Conservation (phyloP, 441 rosid species). For the Euphorbia corollata region DNA sequence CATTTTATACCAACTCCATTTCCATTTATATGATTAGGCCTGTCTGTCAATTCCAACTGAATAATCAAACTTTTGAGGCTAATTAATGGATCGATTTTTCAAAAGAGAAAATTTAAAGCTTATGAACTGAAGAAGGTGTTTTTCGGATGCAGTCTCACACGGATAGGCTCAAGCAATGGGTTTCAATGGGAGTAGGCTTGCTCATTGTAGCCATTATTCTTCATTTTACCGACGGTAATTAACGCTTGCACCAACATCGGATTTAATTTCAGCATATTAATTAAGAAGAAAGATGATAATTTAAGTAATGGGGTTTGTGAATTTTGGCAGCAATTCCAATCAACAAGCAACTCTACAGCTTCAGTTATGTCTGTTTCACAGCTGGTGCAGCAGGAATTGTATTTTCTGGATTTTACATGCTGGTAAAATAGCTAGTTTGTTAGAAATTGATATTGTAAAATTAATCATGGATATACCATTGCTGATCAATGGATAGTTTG, state of each 20-base stretch:
- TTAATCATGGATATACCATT: not conserved
- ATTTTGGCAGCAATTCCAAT: conserved; percentile 56
- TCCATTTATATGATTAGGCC: too few relatives aligned
- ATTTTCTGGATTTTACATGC: conserved; percentile 46
- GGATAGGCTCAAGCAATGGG: conserved; percentile 61
- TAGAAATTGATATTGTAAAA: not conserved
- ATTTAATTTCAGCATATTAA: not conserved
- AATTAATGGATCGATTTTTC: not conserved
- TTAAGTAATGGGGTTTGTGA: too few relatives aligned
- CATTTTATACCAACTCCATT: not conserved
- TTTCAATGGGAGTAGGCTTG: conserved; percentile 39
- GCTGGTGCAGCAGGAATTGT: conserved; percentile 62
- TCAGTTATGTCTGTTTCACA: conserved; percentile 63
- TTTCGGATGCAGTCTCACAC: conserved; percentile 38
- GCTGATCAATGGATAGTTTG: too few relatives aligned
- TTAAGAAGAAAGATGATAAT: not conserved
- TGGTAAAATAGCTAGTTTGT: conserved; percentile 29
- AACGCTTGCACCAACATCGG: not conserved
- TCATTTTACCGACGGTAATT: conserved; percentile 53
- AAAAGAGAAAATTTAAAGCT: not conserved
- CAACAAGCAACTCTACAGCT: conserved; percentile 67
- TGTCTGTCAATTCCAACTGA: too few relatives aligned
- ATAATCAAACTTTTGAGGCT: too few relatives aligned
- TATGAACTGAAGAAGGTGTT: not conserved
- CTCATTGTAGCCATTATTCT: conserved; percentile 42